Base-by-base conservation (phyloP, 176 grass and related monocot species). In the Metroxylon sagu region DNA sequence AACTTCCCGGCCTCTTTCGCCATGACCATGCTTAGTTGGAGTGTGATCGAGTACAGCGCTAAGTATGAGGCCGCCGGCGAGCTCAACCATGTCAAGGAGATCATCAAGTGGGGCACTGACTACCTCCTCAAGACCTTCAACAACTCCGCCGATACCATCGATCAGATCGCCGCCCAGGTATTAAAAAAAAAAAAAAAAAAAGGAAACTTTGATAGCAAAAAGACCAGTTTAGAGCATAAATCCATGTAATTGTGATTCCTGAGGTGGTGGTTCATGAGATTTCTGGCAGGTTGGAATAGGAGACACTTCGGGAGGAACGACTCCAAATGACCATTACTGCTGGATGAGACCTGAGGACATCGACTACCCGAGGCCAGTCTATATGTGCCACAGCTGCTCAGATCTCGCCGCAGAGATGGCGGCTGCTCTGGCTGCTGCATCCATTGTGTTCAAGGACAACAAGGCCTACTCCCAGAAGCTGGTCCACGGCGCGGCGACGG, bases 61-160 rank as follows among this genome's bases (percentile, higher is more conserved):
- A 95, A 87, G 75, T 95, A 90, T 29, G 83, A 90, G 56, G 86
- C 90, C 57, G 83, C 59, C 25, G 90, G 86, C 59, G 83, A 95
- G 52, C 78, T 95, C 68, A 77, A 25, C 65, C 90, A 90, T 84
- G 71, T 87, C 60, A 81, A 56, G 59, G 90, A 90, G 49, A 87
- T 75, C 16, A 90, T 95, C 56, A 95, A 95, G 31, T 95, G 86
- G 91, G 86, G 86, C 0, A 60, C 70, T 14, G 86, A 90, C 48
- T 95, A 95, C 79, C 79, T 95, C 62, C 79, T 95, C 67, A 95
- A 90, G 64, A 95, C 91, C 50, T 95, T 95, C 74, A 95, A 95
- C 74, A 84, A 83, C 50, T 77, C 91, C 3, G 83, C 83, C 2
- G 56, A 85, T 66, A 79, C 68, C 18, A 95, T 95, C 59, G 86